Conservation (phyloP, 805 yeast genomes). For the Monosporozyma aerobia region DNA sequence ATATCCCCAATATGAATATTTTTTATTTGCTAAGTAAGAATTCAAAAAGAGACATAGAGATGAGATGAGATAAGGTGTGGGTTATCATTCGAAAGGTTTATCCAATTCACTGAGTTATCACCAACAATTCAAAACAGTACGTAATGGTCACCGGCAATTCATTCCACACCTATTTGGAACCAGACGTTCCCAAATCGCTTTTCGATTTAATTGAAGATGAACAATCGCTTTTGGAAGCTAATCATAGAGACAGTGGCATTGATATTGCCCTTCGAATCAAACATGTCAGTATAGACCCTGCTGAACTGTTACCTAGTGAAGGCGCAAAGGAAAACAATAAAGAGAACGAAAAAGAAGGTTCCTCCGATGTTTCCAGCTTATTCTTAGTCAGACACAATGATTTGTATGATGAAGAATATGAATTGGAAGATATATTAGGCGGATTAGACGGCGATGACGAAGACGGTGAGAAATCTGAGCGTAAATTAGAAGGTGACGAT, state of each 20-base stretch:
- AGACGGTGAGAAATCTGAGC: slow-evolving; percentile 37
- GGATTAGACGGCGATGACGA: slow-evolving; percentile 34
- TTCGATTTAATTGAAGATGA: slow-evolving; percentile 1
- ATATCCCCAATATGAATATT: background rate
- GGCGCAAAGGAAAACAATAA: background rate
- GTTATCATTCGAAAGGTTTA: too few species aligned
- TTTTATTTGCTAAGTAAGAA: background rate
- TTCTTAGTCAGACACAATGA: slow-evolving; percentile 63
- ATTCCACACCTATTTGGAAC: slow-evolving; percentile 2
- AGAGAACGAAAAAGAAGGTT: slow-evolving; percentile 39
- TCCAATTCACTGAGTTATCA: background rate
- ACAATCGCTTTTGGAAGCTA: background rate
- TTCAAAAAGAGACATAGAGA: background rate
- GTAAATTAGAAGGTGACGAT: slow-evolving; percentile 41
- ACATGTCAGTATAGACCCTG: slow-evolving; percentile 83
- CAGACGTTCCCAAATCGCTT: background rate
- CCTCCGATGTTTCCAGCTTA: slow-evolving; percentile 65
- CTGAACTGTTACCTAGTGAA: slow-evolving; percentile 35
- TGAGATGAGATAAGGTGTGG: background rate
- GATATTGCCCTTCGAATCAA: background rate
- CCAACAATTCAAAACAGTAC: background rate
- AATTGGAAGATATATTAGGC: slow-evolving; percentile 36
- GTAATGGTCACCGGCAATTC: background rate
- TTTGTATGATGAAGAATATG: slow-evolving; percentile 30
- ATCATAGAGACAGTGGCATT: background rate